Percentiles rank a stretch among this genome's conserved stretches.
phyloP scores from a whole-genome alignment of 305 asterid species.

The Fraxinus sp. region DNA sequence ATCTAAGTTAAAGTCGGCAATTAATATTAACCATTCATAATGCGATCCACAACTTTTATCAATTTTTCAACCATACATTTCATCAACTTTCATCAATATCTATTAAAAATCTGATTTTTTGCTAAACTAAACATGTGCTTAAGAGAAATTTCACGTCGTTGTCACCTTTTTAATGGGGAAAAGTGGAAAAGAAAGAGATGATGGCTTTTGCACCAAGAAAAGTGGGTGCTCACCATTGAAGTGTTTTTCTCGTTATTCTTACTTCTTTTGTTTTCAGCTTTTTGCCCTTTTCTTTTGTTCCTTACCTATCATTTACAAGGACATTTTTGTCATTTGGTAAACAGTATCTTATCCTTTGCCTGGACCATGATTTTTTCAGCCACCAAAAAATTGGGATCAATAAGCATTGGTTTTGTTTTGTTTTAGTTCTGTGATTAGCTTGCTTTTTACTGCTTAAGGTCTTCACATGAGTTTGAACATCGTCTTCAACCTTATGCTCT shows the following conservation, averaged over 20 bases:
- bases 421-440: not conserved
- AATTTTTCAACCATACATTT: too few species aligned
- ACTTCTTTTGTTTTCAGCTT: conserved; percentile 34
- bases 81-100: not conserved
- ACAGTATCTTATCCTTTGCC: conserved; percentile 12
- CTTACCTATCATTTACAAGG: conserved; percentile 44
- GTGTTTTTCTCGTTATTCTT: conserved; percentile 53
- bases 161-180: conserved; percentile 45
- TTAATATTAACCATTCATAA: not conserved
- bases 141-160: conserved; percentile 33
- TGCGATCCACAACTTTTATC: not conserved
- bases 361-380: not conserved
- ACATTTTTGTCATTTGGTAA: conserved; percentile 32
- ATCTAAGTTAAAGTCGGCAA: not conserved
- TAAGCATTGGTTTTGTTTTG: not conserved
- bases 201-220: conserved; percentile 54
- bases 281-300: conserved; percentile 39
- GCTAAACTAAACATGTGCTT: not conserved
- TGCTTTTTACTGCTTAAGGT: not conserved
- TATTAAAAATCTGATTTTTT: not conserved
- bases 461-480: not conserved
- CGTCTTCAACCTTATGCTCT: not conserved
- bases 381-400: not conserved
- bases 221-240: conserved; percentile 57
- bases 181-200: conserved; percentile 35